Evolutionary conservation across 805 yeast species (phyloP).

Genomic region (Cyberlindnera bimundalis): DNA sequence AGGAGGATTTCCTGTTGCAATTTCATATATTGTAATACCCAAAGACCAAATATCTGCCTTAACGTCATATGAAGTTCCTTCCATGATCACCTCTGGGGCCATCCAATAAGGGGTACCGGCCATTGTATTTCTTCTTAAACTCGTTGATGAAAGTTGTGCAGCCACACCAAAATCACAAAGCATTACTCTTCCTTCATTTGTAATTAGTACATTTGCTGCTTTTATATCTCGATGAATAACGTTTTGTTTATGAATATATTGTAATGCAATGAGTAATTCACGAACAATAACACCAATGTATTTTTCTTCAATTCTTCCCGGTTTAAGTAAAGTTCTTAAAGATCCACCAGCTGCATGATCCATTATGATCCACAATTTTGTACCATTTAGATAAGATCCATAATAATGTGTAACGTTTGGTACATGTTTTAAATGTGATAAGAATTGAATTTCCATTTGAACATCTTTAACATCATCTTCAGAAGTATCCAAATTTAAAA

Average conservation of each 20-base stretch:
- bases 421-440: conserved; percentile 74
- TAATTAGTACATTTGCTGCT: conserved; percentile 90
- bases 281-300: conserved; percentile 81
- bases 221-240: conserved; percentile 95
- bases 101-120: conserved; percentile 98
- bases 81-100: conserved; percentile 98
- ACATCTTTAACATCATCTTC: conserved; percentile 95
- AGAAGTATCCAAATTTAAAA: conserved; percentile 84
- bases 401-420: conserved; percentile 93
- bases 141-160: conserved; percentile 76
- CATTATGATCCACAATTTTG: conserved; percentile 97
- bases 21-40: conserved; percentile 91
- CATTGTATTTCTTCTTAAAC: conserved; percentile 84
- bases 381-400: conserved; percentile 82
- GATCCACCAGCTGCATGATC: conserved; percentile 98
- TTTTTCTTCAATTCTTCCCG: conserved; percentile 85
- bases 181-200: conserved; percentile 85
- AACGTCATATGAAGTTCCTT: conserved; percentile 81
- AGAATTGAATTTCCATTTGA: conserved; percentile 85
- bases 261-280: conserved; percentile 74
- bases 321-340: conserved; percentile 62
- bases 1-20: conserved; percentile 97
- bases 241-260: conserved; percentile 80
- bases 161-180: conserved; percentile 99
- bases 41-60: conserved; percentile 98